Evolutionary conservation across 163 green algal genomes (phyloP), one percentile per base, ranked within the genome.

Genomic region (Prototheca wickerhamii): DNA sequence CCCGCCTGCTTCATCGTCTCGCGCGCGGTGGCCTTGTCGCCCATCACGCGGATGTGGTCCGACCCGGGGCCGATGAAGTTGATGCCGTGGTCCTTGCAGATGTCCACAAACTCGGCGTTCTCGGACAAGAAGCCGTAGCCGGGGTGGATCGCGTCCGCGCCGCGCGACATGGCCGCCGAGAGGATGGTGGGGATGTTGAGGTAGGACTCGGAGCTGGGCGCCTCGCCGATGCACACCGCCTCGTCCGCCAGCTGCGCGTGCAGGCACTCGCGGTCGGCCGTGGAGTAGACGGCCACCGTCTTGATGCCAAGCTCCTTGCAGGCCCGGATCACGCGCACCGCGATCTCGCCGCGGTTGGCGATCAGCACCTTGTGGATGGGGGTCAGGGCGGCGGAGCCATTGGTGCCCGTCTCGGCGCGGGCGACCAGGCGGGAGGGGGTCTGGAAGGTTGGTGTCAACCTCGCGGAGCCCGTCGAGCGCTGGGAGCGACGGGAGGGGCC

Each of bases 81-180:
- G 46, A 98, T 85, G 60, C 88, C 88, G 70, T 97, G 90, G 67
- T 97, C 91, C 28, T 53, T 78, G 73, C 90, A 96, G 68, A 98
- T 96, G 68, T 97, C 90, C 49, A 96, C 91, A 76, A 98, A 98
- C 3, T 74, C 81, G 31, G 91, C 84, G 72, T 96, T 96, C 77
- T 98, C 91, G 23, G 86, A 92, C 21, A 98, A 75, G 75, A 98
- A 98, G 35, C 91, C 91, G 73, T 98, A 98, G 52, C 91, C 91
- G 78, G 89, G 58, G 4, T 50, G 31, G 46, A 28, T 34, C 3
- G n/a, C n/a, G n/a, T n/a, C n/a, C n/a, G n/a, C n/a, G n/a, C n/a
- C n/a, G n/a, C n/a, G n/a, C n/a, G n/a, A n/a, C n/a, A n/a, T n/a
- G n/a, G n/a, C n/a, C n/a, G n/a, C n/a, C n/a, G 17, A 12, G 0